Percentiles rank a stretch among this genome's conserved stretches.
These are phyloP conservation scores for Diutina scorzettiae DNA, from an alignment of 1,139 yeast species.

Conservation along the genomic window DNA sequence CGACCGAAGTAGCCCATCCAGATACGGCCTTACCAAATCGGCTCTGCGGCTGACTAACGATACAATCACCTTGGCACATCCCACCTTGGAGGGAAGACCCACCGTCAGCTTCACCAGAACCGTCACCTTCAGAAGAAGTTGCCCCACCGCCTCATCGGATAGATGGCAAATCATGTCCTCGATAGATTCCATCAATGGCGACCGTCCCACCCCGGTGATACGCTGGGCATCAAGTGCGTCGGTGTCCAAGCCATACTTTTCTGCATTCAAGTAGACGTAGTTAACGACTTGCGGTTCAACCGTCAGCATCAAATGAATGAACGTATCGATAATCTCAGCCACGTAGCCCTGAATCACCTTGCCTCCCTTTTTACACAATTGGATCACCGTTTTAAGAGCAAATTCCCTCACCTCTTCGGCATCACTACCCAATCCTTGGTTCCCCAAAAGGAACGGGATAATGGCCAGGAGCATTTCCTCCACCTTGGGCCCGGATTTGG, in stretches of 20 bases:
- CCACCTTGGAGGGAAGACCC: constrained; percentile 86
- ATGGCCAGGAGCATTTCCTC: constrained; percentile 44
- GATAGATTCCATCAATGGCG: constrained; percentile 85
- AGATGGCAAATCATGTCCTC: constrained; percentile 52
- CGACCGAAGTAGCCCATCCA: constrained; percentile 48
- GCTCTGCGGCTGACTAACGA: constrained; percentile 48
- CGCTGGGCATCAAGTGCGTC: constrained; percentile 71
- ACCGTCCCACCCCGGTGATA: constrained; percentile 57
- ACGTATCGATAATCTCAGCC: constrained; percentile 56
- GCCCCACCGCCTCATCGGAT: constrained; percentile 10
- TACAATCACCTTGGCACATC: constrained; percentile 70
- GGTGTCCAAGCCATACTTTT: constrained; percentile 64
- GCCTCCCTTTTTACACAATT: constrained; percentile 54
- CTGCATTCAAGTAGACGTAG: constrained; percentile 79
- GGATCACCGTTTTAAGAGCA: constrained; percentile 62
- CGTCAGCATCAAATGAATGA: constrained; percentile 66
- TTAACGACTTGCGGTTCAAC: constrained; percentile 87
- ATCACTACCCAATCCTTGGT: constrained; percentile 69
- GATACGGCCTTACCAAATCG: constrained; percentile 44
- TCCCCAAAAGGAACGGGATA: constrained; percentile 72
- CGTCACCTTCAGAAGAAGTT: constrained; percentile 28
- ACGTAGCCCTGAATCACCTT: constrained; percentile 48
- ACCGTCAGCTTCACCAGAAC: constrained; percentile 53
- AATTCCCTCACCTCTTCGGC: constrained; percentile 76
- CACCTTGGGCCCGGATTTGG: constrained; percentile 20